Conservation (phyloP, 192 early-diverging fungal genomes). For the Pecoramyces ruminantium region DNA sequence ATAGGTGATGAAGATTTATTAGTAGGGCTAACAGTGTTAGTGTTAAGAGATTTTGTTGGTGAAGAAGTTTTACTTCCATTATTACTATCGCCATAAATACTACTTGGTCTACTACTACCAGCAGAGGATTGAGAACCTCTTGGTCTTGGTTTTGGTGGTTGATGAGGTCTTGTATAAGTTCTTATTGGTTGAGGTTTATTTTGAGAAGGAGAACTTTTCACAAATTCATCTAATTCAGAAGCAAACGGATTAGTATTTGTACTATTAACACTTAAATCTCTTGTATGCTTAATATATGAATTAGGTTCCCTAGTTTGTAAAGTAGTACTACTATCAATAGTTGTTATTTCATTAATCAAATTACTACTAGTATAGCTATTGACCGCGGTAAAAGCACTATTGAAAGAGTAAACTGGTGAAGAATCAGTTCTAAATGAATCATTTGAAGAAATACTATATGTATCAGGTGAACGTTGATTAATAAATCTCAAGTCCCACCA, state of each 20-base stretch:
- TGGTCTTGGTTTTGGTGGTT: neutral
- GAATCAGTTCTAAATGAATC: neutral
- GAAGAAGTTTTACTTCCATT: too few species aligned
- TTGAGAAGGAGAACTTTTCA: neutral
- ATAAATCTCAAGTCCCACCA: neutral
- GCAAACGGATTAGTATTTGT: neutral
- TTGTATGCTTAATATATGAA: too few species aligned
- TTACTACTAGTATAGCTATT: neutral
- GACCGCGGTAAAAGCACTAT: neutral
- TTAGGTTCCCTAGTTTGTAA: too few species aligned
- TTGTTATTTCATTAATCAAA: neutral
- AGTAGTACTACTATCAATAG: too few species aligned
- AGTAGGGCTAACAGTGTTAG: too few species aligned
- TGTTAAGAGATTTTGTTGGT: too few species aligned
- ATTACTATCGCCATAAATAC: neutral
- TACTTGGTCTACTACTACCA: neutral
- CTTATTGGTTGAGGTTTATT: neutral
- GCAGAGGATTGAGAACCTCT: neutral
- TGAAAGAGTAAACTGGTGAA: neutral
- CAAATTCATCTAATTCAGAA: neutral
- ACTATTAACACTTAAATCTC: too few species aligned
- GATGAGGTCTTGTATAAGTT: neutral
- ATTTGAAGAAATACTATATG: neutral
- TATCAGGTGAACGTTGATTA: neutral
- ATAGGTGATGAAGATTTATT: too few species aligned